Evolutionary conservation across 768 basidiomycete genomes (phyloP), one percentile per base, ranked within the genome.

Genomic region (Leccinum arenicola): DNA sequence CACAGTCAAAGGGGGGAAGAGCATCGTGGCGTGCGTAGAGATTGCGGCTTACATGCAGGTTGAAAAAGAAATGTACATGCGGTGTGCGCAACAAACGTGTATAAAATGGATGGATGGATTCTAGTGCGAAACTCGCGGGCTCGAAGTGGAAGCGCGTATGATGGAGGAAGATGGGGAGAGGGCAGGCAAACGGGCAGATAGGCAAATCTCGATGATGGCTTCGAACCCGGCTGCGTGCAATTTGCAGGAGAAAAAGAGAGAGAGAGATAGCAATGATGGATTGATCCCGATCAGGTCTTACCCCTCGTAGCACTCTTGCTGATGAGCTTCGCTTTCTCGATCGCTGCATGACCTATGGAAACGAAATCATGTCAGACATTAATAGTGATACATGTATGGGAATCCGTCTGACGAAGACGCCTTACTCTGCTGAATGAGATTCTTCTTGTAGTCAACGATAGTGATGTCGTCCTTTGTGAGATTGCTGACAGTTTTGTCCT

Each of bases 241-340:
- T 52, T 23, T 38, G 21, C 11, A 21, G 38, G 38, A 50, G 47
- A 43, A 33, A 33, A 11, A 35, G 33, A 35, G 3, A 17, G 19
- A 19, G 21, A 49, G 23, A 17, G 25, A 29, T 29, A 49, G 6
- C 19, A 10, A 27, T n/a, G 52, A 55, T 19, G 19, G 19, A 51
- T 43, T 48, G 19, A 58, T 54, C 31, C 54, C 36, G 53, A 54
- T 68, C 77, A 91, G 40, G 86, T 81, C 76, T 81, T 91, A 51
- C 87, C 84, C 75, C 86, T 91, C 38, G 78, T 70, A 19, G 89
- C 79, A 14, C 82, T 86, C 80, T 95, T 97, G 77, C 89, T 87
- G 76, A 96, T 91, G 64, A 97, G 81, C 75, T 92, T 92, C 52
- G 94, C 94, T 77, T 95, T 95, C 75, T 95, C 95, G 65, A 97